phyloP scores from a whole-genome alignment of 1,284 basidiomycete species.

The Ganoderma lingzhi region DNA sequence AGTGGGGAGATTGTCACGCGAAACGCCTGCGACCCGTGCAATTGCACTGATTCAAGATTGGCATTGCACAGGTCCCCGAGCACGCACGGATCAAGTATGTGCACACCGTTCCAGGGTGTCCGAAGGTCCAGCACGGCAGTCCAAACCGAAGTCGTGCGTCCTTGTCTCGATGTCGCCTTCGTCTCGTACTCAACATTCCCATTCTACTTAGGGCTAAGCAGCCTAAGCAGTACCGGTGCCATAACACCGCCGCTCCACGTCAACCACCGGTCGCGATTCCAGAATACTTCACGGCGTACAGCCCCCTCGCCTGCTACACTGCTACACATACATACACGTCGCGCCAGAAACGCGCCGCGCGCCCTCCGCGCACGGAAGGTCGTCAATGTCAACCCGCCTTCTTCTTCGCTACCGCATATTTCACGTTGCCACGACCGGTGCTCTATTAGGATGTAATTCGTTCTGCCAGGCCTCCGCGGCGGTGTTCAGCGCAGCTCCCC shows the following conservation, averaged over 20 bases:
- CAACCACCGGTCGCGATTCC: neutral
- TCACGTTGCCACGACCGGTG: neutral
- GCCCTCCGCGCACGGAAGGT: neutral
- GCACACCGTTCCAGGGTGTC: neutral
- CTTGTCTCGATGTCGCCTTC: neutral
- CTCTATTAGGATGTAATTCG: neutral
- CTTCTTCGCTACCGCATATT: neutral
- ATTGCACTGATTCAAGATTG: conserved; percentile 2
- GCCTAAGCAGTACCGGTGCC: neutral
- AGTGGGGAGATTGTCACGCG: neutral
- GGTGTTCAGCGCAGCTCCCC: neutral
- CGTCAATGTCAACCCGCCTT: neutral
- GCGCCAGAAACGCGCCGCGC: neutral
- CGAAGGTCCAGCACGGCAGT: neutral
- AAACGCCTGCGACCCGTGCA: neutral
- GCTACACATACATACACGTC: neutral
- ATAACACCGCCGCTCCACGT: neutral
- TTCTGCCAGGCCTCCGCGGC: neutral
- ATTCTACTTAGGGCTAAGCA: neutral
- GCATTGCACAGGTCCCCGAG: neutral
- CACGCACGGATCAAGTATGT: neutral
- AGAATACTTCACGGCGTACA: neutral
- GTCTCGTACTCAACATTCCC: neutral
- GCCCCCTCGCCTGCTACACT: neutral
- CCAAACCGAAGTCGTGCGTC: conserved; percentile 1